phyloP scores from a whole-genome alignment of 2,329 filamentous ascomycete species.

The Zymoseptoria crescenta region DNA sequence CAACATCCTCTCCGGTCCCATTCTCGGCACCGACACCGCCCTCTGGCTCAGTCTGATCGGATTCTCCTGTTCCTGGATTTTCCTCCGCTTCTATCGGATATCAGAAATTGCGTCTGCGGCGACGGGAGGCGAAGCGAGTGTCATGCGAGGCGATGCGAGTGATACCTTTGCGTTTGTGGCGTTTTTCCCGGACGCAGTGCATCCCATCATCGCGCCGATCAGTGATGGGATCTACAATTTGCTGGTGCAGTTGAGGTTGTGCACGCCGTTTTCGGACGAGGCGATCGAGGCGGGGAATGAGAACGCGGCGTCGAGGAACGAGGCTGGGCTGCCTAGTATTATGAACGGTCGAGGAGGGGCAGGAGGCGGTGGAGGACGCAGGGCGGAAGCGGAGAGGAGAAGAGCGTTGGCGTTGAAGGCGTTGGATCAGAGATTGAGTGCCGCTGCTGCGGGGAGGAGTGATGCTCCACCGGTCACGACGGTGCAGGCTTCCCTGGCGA shows the following conservation, averaged over 20 bases:
- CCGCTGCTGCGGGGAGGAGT: slow-evolving; percentile 49
- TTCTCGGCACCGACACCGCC: slow-evolving; percentile 65
- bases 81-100: slow-evolving; percentile 92
- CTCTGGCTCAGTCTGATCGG: slow-evolving; percentile 73
- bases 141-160: slow-evolving; percentile 79
- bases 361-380: slow-evolving; percentile 36
- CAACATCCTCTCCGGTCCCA: slow-evolving; percentile 56
- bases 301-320: slow-evolving; percentile 58
- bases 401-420: slow-evolving; percentile 84
- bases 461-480: slow-evolving; percentile 12
- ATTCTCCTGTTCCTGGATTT: slow-evolving; percentile 85
- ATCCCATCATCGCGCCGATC: slow-evolving; percentile 68
- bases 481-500: slow-evolving; percentile 11
- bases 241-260: slow-evolving; percentile 67
- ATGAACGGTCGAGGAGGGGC: slow-evolving; percentile 42
- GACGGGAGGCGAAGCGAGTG: slow-evolving; percentile 41
- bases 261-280: slow-evolving; percentile 75
- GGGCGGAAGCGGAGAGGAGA: slow-evolving; percentile 85
- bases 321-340: slow-evolving; percentile 53
- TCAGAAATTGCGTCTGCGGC: slow-evolving; percentile 38
- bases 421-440: slow-evolving; percentile 81
- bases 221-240: slow-evolving; percentile 66
- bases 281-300: slow-evolving; percentile 68
- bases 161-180: slow-evolving; percentile 94
- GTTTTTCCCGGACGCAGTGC: slow-evolving; percentile 82